Percentiles rank a stretch among this genome's conserved stretches.
phyloP scores from a whole-genome alignment of 2,329 filamentous ascomycete genomes.

The Diaporthe sp. region DNA sequence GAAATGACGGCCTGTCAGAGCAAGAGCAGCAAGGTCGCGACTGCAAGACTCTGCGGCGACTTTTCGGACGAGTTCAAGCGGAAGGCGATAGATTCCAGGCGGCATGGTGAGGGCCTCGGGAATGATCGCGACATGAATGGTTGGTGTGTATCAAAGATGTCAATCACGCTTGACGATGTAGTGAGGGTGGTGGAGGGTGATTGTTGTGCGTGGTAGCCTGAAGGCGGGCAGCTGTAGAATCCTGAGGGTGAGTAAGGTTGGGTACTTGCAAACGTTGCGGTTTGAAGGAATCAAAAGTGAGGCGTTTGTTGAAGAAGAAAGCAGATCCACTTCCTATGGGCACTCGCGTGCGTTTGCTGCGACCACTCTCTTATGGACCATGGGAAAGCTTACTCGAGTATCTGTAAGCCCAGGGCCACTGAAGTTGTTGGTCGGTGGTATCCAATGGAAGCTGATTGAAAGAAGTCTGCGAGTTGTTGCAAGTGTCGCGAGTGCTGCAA shows the following conservation, averaged over 20 bases:
- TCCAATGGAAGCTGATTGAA: neutral
- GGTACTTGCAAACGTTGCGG: neutral
- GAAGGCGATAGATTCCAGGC: conserved; percentile 4
- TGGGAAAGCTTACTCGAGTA: too few relatives aligned
- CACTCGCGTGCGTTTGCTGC: neutral
- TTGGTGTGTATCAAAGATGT: neutral
- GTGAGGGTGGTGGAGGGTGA: too few relatives aligned
- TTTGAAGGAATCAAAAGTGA: neutral
- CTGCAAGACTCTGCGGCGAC: neutral
- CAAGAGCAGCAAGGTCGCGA: neutral
- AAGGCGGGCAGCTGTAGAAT: neutral
- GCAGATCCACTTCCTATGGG: neutral
- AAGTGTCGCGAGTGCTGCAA: neutral
- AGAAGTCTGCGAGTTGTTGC: too few relatives aligned
- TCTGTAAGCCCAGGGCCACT: neutral
- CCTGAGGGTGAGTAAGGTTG: neutral
- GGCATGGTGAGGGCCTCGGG: neutral
- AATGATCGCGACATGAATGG: neutral
- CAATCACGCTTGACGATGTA: neutral
- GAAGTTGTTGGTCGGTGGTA: neutral
- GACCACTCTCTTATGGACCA: neutral
- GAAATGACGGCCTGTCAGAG: neutral
- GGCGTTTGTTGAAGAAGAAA: too few relatives aligned
- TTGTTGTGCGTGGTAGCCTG: neutral
- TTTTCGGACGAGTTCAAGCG: neutral